phyloP scores from a whole-genome alignment of 2,329 filamentous ascomycete species.

The Shiraia sp. region DNA sequence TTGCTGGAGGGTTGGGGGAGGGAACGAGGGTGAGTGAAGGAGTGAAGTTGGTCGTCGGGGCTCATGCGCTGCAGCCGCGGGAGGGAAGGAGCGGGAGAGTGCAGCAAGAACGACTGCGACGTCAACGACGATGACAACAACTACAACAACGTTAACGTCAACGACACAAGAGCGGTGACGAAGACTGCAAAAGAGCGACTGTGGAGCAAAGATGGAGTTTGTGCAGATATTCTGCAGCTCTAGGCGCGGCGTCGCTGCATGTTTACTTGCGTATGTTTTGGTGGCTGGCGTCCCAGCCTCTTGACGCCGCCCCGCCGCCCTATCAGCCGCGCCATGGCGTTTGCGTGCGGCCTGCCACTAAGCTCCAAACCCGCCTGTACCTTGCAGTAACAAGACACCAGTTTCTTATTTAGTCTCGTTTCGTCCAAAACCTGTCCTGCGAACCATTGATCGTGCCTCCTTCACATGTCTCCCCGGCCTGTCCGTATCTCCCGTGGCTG shows the following conservation, averaged over 20 bases:
- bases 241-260: conserved; percentile 7
- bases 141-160: not conserved
- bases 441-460: not conserved
- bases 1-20: not conserved
- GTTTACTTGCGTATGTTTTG: conserved; percentile 15
- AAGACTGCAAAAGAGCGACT: conserved; percentile 23
- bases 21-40: conserved; percentile 2
- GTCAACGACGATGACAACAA: not conserved
- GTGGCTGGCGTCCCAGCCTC: conserved; percentile 30
- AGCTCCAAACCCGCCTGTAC: conserved; percentile 8
- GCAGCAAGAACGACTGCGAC: too few species aligned
- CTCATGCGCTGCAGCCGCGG: conserved; percentile 28
- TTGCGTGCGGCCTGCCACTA: conserved; percentile 6
- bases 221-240: conserved; percentile 7
- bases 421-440: too few species aligned
- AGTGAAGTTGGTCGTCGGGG: conserved; percentile 8
- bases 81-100: conserved; percentile 1
- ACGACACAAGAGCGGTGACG: conserved; percentile 2
- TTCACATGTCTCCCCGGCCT: not conserved
- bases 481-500: not conserved
- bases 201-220: conserved; percentile 3
- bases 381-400: conserved; percentile 15
- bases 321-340: conserved; percentile 4
- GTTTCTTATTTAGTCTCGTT: conserved; percentile 8
- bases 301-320: conserved; percentile 4